A percentile compares a stretch with the other conserved stretches of the same genome.
These are phyloP conservation scores for Elsinoe batatas DNA, from an alignment of 2,329 filamentous ascomycete genomes.

Conservation along the genomic window DNA sequence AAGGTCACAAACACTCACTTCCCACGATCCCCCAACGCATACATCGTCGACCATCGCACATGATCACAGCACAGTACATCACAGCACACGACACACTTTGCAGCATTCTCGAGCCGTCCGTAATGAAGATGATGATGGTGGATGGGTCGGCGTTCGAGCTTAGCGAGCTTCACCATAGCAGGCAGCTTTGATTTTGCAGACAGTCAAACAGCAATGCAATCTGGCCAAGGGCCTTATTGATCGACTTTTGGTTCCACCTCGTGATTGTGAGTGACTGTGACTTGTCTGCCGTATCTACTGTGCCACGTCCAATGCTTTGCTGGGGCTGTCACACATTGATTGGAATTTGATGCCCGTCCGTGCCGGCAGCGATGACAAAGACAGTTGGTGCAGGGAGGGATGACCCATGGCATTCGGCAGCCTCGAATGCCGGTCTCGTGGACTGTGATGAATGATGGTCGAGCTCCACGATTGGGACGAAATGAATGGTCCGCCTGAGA, in stretches of 20 bases:
- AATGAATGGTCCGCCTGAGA: too few relatives aligned
- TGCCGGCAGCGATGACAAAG: too few relatives aligned
- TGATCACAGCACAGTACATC: conserved; percentile 1
- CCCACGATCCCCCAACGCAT: conserved; percentile 7
- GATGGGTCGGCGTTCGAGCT: conserved; percentile 8
- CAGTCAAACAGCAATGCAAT: conserved; percentile 8
- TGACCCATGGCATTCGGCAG: too few relatives aligned
- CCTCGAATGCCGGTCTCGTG: too few relatives aligned
- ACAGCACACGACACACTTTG: conserved; percentile 1
- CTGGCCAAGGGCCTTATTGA: conserved; percentile 10
- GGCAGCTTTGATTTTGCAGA: conserved; percentile 11
- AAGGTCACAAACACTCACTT: conserved; percentile 2
- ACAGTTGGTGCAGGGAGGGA: too few relatives aligned
- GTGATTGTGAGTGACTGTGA: neutral
- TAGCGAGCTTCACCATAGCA: conserved; percentile 13
- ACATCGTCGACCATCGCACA: conserved; percentile 8
- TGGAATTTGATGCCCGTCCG: too few relatives aligned
- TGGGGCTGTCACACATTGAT: too few relatives aligned
- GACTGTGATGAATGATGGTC: too few relatives aligned
- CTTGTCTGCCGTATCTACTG: too few relatives aligned
- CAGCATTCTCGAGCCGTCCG: conserved; percentile 10
- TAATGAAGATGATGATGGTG: conserved; percentile 12
- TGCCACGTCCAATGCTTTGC: too few relatives aligned
- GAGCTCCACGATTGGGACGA: too few relatives aligned
- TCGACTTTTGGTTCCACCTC: neutral